A percentile compares a stretch with the other conserved stretches of the same genome.
These are phyloP conservation scores for Populus simonii DNA, from an alignment of 345 rosid species.

Conservation along the genomic window DNA sequence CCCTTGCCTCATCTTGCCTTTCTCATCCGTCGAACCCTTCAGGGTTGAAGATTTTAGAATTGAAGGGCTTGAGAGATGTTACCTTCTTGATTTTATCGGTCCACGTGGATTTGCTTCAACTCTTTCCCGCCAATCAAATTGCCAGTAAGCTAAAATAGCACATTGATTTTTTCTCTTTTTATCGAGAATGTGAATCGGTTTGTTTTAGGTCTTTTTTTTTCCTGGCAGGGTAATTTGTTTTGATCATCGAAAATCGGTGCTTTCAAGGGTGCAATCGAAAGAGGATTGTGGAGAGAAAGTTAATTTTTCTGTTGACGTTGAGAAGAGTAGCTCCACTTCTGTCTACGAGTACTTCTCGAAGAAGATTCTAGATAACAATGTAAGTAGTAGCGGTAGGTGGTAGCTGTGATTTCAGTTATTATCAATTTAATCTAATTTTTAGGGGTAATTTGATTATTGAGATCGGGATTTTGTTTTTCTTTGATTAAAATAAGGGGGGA, in stretches of 20 bases:
- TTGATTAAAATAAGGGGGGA: constrained; percentile 30
- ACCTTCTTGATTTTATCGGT: constrained; percentile 68
- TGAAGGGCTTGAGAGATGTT: constrained; percentile 56
- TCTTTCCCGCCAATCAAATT: constrained; percentile 31
- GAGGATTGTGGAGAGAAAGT: constrained; percentile 34
- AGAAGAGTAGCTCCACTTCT: constrained; percentile 67
- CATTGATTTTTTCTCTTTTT: background rate
- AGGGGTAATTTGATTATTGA: background rate
- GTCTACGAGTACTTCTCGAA: constrained; percentile 57
- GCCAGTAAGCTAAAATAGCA: constrained; percentile 50
- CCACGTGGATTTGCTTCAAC: constrained; percentile 46
- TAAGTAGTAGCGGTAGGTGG: constrained; percentile 42
- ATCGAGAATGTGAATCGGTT: background rate
- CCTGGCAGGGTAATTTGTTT: constrained; percentile 59
- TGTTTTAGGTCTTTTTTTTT: background rate
- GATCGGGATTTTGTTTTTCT: background rate
- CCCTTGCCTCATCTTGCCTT: constrained; percentile 73
- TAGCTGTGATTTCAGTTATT: background rate
- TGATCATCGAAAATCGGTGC: constrained; percentile 68
- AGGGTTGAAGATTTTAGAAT: constrained; percentile 51
- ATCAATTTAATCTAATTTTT: background rate
- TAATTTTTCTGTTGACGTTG: constrained; percentile 41
- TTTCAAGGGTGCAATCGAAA: constrained; percentile 23
- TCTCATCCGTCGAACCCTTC: constrained; percentile 68
- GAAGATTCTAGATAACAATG: constrained; percentile 35